Conservation (phyloP, 2,329 filamentous ascomycete species). For the Penicillium sp. region DNA sequence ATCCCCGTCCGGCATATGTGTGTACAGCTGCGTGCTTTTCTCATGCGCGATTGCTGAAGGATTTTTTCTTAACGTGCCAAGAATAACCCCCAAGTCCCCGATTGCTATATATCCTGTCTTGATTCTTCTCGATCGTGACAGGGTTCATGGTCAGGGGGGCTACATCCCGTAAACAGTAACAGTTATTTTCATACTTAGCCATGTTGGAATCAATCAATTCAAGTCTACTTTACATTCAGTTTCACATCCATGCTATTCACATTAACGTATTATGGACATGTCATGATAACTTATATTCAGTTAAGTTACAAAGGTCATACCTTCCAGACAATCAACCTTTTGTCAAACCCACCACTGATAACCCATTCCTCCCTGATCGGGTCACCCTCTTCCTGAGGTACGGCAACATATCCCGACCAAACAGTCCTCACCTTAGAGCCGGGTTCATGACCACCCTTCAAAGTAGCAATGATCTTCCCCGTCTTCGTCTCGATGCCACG, state of each 20-base stretch:
- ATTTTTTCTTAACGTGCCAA: slow-evolving; percentile 61
- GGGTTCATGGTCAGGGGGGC: slow-evolving; percentile 49
- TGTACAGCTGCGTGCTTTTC: slow-evolving; percentile 64
- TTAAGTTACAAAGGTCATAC: slow-evolving; percentile 3
- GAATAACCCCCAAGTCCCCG: slow-evolving; percentile 48
- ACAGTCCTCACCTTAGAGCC: slow-evolving; percentile 59
- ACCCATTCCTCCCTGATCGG: slow-evolving; percentile 50
- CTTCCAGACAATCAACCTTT: slow-evolving; percentile 58
- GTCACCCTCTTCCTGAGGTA: slow-evolving; percentile 20
- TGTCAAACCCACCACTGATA: slow-evolving; percentile 64
- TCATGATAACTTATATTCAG: neutral
- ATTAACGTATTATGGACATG: too few relatives aligned
- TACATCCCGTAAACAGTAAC: slow-evolving; percentile 36
- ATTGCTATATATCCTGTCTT: slow-evolving; percentile 50
- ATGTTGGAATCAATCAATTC: neutral
- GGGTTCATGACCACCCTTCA: slow-evolving; percentile 54
- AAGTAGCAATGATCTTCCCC: slow-evolving; percentile 53
- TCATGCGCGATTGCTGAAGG: slow-evolving; percentile 66
- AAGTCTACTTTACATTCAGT: neutral
- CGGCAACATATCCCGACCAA: slow-evolving; percentile 51
- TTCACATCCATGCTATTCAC: neutral
- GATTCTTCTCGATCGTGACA: slow-evolving; percentile 34
- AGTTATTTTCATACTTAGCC: neutral
- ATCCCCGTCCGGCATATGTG: slow-evolving; percentile 58
- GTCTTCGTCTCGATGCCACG: slow-evolving; percentile 58